Conservation (phyloP, 2,329 filamentous ascomycete genomes). For the Aspergillus aculeatinus region DNA sequence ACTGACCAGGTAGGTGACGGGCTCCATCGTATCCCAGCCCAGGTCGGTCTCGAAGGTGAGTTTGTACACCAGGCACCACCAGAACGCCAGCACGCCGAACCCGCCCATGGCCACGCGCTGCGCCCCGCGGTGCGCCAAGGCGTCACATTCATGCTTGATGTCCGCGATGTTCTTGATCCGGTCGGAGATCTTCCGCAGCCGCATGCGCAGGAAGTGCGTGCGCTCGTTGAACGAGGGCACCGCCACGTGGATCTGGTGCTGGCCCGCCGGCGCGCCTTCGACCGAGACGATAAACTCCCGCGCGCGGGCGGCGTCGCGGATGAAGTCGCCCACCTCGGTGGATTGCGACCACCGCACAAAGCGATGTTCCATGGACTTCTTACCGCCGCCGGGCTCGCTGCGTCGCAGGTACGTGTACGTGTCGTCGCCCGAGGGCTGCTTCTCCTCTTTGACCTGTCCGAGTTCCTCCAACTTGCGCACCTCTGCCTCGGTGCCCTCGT, state of each 20-base stretch:
- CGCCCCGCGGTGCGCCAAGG: slow-evolving; percentile 71
- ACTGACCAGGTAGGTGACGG: slow-evolving; percentile 85
- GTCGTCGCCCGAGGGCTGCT: slow-evolving; percentile 52
- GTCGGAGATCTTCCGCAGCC: slow-evolving; percentile 68
- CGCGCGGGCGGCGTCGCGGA: slow-evolving; percentile 80
- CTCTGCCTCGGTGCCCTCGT: slow-evolving; percentile 45
- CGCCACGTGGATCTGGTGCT: slow-evolving; percentile 67
- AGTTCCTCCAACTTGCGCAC: slow-evolving; percentile 23
- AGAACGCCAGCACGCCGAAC: slow-evolving; percentile 68
- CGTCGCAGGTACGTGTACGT: slow-evolving; percentile 69
- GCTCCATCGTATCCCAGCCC: slow-evolving; percentile 90
- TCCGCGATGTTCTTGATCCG: slow-evolving; percentile 68
- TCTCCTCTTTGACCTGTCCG: background rate
- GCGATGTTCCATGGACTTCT: slow-evolving; percentile 36
- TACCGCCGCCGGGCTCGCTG: slow-evolving; percentile 14
- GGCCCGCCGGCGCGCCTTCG: slow-evolving; percentile 64
- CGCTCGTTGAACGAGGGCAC: slow-evolving; percentile 87
- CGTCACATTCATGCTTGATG: slow-evolving; percentile 79
- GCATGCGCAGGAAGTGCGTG: slow-evolving; percentile 82
- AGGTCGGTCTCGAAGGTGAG: slow-evolving; percentile 68
- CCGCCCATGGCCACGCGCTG: slow-evolving; percentile 78
- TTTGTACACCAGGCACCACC: slow-evolving; percentile 79
- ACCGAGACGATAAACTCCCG: slow-evolving; percentile 83
- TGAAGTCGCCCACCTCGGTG: slow-evolving; percentile 92
- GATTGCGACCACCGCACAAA: slow-evolving; percentile 87